Conservation (phyloP, 1,284 basidiomycete species). For the Leccinum pachyderme region DNA sequence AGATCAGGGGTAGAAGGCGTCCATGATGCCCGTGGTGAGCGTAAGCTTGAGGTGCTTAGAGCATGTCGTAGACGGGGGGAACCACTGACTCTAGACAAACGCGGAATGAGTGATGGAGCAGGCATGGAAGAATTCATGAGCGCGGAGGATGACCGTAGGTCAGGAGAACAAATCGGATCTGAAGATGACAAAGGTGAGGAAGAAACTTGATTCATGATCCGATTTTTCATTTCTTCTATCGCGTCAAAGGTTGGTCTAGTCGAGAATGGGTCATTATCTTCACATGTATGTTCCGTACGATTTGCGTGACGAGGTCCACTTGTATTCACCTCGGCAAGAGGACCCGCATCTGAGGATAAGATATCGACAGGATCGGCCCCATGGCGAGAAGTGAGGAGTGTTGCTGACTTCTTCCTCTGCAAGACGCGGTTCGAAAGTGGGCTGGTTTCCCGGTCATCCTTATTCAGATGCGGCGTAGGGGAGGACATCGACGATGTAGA, state of each 20-base stretch:
- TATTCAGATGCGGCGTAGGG: constrained; percentile 6
- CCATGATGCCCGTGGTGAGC: constrained; percentile 32
- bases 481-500: constrained; percentile 14
- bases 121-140: constrained; percentile 10
- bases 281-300: constrained; percentile 3
- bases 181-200: constrained; percentile 30
- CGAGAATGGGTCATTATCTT: constrained; percentile 28
- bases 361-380: constrained; percentile 4
- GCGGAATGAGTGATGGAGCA: constrained; percentile 34
- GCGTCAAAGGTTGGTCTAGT: constrained; percentile 45
- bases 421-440: constrained; percentile 31
- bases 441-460: constrained; percentile 28
- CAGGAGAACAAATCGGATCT: constrained; percentile 17
- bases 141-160: constrained; percentile 7
- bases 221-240: constrained; percentile 62
- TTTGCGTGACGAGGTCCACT: constrained; percentile 4
- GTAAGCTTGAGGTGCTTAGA: constrained; percentile 30
- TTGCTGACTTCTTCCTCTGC: constrained; percentile 22
- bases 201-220: constrained; percentile 44
- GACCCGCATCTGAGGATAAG: constrained; percentile 4
- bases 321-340: constrained; percentile 3
- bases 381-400: constrained; percentile 5
- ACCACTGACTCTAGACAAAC: constrained; percentile 23
- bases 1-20: constrained; percentile 57
- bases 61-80: constrained; percentile 31